These are phyloP conservation scores for Ophiosphaerella korrae DNA, from an alignment of 2,329 filamentous ascomycete species.

Conservation along the genomic window DNA sequence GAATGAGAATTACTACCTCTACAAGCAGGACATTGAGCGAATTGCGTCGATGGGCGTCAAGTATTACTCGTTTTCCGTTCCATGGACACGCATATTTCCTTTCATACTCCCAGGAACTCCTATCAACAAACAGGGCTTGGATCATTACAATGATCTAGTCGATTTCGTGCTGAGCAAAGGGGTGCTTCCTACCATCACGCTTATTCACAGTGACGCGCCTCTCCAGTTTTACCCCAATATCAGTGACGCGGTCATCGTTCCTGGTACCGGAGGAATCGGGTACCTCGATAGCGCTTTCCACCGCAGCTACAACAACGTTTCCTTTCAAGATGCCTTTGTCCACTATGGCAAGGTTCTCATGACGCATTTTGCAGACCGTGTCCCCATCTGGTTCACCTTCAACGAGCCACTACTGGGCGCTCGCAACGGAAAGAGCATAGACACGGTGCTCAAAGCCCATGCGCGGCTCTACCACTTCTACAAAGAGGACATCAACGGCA, in stretches of 20 bases:
- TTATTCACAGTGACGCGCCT: slow-evolving; percentile 58
- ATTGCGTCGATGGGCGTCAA: slow-evolving; percentile 58
- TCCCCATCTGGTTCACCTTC: slow-evolving; percentile 60
- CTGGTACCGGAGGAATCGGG: slow-evolving; percentile 32
- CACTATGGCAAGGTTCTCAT: slow-evolving; percentile 61
- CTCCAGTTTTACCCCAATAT: slow-evolving; percentile 51
- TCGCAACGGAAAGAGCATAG: slow-evolving; percentile 48
- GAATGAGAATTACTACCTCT: slow-evolving; percentile 61
- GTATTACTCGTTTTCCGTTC: slow-evolving; percentile 59
- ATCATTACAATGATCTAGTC: slow-evolving; percentile 62
- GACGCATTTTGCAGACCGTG: slow-evolving; percentile 57
- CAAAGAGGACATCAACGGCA: slow-evolving; percentile 58
- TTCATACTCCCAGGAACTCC: slow-evolving; percentile 58
- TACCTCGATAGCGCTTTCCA: slow-evolving; percentile 46
- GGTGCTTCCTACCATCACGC: slow-evolving; percentile 55
- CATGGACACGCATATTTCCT: slow-evolving; percentile 60
- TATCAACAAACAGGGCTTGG: slow-evolving; percentile 57
- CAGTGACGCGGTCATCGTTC: slow-evolving; percentile 20
- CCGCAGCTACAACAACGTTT: slow-evolving; percentile 47
- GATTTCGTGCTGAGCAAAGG: slow-evolving; percentile 56
- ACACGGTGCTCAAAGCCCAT: slow-evolving; percentile 51
- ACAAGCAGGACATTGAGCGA: slow-evolving; percentile 62
- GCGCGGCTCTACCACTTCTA: slow-evolving; percentile 60
- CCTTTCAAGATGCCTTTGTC: slow-evolving; percentile 58
- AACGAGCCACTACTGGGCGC: slow-evolving; percentile 57